Evolutionary conservation across 257 asterid genomes (phyloP).

Genomic region (Verbena officinalis): DNA sequence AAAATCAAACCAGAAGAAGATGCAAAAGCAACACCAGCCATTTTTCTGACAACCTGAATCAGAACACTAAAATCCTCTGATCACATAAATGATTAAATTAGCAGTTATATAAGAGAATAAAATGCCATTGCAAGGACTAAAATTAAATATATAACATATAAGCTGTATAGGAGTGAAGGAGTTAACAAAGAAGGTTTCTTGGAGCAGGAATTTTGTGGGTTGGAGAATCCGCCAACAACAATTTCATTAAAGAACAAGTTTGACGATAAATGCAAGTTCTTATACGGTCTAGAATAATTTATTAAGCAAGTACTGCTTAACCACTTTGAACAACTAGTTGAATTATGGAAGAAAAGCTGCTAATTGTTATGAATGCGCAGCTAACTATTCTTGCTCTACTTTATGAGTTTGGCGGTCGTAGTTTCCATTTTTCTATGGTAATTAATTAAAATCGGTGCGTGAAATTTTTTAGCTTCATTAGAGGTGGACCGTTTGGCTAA

Average conservation of each 20-base stretch:
- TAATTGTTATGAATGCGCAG: background rate
- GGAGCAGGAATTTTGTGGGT: constrained; percentile 9
- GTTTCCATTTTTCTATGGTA: background rate
- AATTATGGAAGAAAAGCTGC: background rate
- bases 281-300: too few relatives aligned
- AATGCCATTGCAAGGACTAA: background rate
- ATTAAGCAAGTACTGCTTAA: background rate
- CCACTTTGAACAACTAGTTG: background rate
- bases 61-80: background rate
- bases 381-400: background rate
- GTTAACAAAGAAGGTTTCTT: constrained; percentile 37
- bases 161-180: constrained; percentile 34
- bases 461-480: background rate
- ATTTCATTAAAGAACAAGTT: constrained; percentile 20
- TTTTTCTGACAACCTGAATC: constrained; percentile 7
- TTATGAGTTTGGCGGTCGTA: background rate
- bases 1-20: constrained; percentile 48
- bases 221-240: constrained; percentile 45
- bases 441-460: background rate
- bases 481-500: background rate
- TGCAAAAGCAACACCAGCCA: constrained; percentile 51
- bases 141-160: background rate
- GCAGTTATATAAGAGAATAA: constrained; percentile 24
- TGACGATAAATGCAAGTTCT: constrained; percentile 37
- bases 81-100: background rate